Evolutionary conservation across 2,329 filamentous ascomycete genomes (phyloP).

Genomic region (Achaetomium macrosporum): DNA sequence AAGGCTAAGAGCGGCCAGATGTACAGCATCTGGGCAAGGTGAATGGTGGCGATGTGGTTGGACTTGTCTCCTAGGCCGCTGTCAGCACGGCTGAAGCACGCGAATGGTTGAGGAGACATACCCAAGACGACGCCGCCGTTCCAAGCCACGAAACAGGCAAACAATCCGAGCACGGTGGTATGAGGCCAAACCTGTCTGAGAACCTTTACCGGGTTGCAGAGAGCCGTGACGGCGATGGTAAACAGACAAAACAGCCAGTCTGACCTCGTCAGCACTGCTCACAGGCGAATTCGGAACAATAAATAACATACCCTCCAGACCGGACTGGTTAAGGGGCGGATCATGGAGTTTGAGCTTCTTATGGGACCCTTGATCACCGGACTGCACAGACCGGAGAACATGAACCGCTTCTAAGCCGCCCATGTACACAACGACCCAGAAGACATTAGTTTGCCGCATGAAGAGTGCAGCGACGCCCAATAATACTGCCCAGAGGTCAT

Average conservation of each 20-base stretch:
- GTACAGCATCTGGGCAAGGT: conserved; percentile 89
- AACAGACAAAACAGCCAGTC: conserved; percentile 53
- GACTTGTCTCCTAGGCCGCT: conserved; percentile 70
- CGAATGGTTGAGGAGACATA: conserved; percentile 34
- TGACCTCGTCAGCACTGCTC: conserved; percentile 26
- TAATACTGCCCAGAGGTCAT: conserved; percentile 41
- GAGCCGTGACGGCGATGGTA: conserved; percentile 57
- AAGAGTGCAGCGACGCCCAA: conserved; percentile 62
- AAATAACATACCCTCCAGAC: conserved; percentile 43
- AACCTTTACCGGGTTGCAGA: conserved; percentile 43
- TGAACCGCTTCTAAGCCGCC: conserved; percentile 55
- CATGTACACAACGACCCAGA: conserved; percentile 82
- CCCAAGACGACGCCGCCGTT: conserved; percentile 90
- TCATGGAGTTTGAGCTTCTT: conserved; percentile 45
- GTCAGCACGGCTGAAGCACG: conserved; percentile 23
- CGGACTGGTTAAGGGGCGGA: conserved; percentile 40
- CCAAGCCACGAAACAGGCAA: conserved; percentile 71
- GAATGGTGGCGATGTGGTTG: conserved; percentile 85
- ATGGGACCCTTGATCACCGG: conserved; percentile 26
- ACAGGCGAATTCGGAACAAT: not conserved
- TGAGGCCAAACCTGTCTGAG: conserved; percentile 51
- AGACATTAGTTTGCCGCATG: conserved; percentile 93
- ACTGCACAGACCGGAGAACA: conserved; percentile 41
- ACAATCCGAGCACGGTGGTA: conserved; percentile 58
- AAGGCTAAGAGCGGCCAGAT: conserved; percentile 87